A percentile compares a stretch with the other conserved stretches of the same genome.
These are phyloP conservation scores for Plantago elongata DNA, from an alignment of 257 asterid species.

Conservation along the genomic window DNA sequence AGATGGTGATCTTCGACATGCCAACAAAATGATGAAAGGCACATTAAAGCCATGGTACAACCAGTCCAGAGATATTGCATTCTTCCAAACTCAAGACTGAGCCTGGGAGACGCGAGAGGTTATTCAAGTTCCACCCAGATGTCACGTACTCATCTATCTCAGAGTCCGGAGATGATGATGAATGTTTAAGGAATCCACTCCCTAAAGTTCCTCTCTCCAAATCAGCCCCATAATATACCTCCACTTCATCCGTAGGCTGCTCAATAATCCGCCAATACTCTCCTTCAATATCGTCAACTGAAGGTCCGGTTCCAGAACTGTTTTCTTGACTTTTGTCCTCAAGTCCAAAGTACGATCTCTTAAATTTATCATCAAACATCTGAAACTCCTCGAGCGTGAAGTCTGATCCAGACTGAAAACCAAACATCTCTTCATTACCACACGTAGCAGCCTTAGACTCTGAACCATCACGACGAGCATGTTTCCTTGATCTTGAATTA, in stretches of 20 bases:
- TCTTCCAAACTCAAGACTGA: slow-evolving; percentile 80
- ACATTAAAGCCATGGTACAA: slow-evolving; percentile 99
- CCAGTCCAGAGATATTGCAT: slow-evolving; percentile 87
- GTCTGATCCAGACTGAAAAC: slow-evolving; percentile 73
- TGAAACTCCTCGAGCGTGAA: slow-evolving; percentile 61
- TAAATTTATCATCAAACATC: slow-evolving; percentile 46
- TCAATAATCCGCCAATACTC: slow-evolving; percentile 87
- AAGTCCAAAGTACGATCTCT: slow-evolving; percentile 46
- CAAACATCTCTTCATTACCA: slow-evolving; percentile 55
- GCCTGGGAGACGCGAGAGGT: slow-evolving; percentile 75
- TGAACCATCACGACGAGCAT: slow-evolving; percentile 29
- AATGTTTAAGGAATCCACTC: slow-evolving; percentile 81
- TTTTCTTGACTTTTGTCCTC: slow-evolving; percentile 23
- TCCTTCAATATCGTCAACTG: slow-evolving; percentile 67
- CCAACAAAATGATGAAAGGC: slow-evolving; percentile 94
- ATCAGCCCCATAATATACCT: slow-evolving; percentile 93
- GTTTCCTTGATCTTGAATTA: slow-evolving; percentile 49
- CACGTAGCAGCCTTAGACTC: background rate
- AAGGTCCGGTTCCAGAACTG: slow-evolving; percentile 28
- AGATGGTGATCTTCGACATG: slow-evolving; percentile 91
- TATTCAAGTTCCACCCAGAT: slow-evolving; percentile 95
- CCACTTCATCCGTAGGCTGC: slow-evolving; percentile 74
- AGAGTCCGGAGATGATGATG: slow-evolving; percentile 30
- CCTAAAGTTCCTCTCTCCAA: slow-evolving; percentile 79
- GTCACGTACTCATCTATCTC: slow-evolving; percentile 40